Conservation (phyloP, 1,284 basidiomycete genomes). For the Cryptococcus amylolentus region DNA sequence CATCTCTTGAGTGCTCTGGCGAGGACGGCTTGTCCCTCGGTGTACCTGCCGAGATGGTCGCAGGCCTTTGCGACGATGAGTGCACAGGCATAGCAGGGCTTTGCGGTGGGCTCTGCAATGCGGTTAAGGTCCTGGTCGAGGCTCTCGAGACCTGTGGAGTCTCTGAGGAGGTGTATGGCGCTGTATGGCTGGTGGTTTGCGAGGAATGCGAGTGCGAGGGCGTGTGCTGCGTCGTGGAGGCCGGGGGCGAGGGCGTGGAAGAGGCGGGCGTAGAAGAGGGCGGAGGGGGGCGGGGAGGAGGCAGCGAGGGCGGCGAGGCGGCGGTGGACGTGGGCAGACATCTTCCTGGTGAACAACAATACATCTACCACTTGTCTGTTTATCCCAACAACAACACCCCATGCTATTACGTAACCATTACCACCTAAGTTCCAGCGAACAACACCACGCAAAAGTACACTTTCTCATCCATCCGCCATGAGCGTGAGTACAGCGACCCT, state of each 20-base stretch:
- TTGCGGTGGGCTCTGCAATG: slow-evolving; percentile 45
- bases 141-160: slow-evolving; percentile 41
- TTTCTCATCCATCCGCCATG: not conserved
- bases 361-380: too few species aligned
- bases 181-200: slow-evolving; percentile 71
- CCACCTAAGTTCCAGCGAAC: not conserved
- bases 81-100: slow-evolving; percentile 65
- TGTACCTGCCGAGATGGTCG: slow-evolving; percentile 60
- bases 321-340: slow-evolving; percentile 27
- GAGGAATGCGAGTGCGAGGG: slow-evolving; percentile 74
- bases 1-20: slow-evolving; percentile 35
- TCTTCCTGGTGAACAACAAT: not conserved
- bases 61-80: slow-evolving; percentile 77
- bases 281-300: slow-evolving; percentile 29
- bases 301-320: slow-evolving; percentile 36
- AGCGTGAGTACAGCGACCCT: not conserved
- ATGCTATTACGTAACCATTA: not conserved
- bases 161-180: slow-evolving; percentile 66
- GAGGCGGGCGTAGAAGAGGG: slow-evolving; percentile 43
- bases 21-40: slow-evolving; percentile 44
- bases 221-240: slow-evolving; percentile 77
- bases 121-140: slow-evolving; percentile 19
- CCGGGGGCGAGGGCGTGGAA: slow-evolving; percentile 35
- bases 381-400: too few species aligned
- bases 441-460: not conserved